Base-by-base conservation (phyloP, 805 yeast species). In the Yamadazyma nakazawae region DNA sequence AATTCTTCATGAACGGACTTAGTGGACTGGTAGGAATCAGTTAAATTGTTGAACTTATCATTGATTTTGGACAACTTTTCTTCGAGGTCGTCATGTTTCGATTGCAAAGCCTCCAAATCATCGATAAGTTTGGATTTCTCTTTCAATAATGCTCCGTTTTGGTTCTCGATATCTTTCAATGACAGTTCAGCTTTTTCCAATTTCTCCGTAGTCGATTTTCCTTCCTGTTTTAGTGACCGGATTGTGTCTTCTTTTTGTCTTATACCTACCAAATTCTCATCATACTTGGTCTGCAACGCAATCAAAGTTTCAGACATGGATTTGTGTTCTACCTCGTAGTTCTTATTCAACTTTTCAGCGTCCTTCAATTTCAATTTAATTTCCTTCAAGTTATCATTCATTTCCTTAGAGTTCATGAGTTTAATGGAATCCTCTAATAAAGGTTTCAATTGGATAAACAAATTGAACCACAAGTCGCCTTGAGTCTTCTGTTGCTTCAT, bases 381-480 rank as follows among this genome's bases (percentile, higher is more conserved):
- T 1, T 66, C 56, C 38, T 75, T 74, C 19, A 88, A 66, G 47
- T 84, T 79, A 19, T 79, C 81, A 47, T 78, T 76, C 49, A 82
- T 68, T 46, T 76, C 79, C 47, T 79, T 79, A 3, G 81, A 72
- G 57, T 81, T 84, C 35, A 78, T 66, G 5, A 81, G 77, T 47
- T 81, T 83, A 18, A 80, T 76, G 5, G 84, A 77, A 38, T 83
- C 87, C 49, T 72, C 80, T 12, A 90, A 66, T 36, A 90, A 62
- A 1, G 98, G 98, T 54, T 85, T 88, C 54, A 92, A 68, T 45
- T 79, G 78, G 17, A 81, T 70, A 49, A 82, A 81, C 38, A 94
- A 69, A 42, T 76, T 79, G 65, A 87, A 86, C 99, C 99, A 94
- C 16, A 86, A 85, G 59, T 82, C 82, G 10, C 71, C 61, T 31